Percentiles rank a stretch among this genome's conserved stretches.
Evolutionary conservation across 2,329 filamentous ascomycete genomes (phyloP).

Genomic region (Aspergillus candidus): DNA sequence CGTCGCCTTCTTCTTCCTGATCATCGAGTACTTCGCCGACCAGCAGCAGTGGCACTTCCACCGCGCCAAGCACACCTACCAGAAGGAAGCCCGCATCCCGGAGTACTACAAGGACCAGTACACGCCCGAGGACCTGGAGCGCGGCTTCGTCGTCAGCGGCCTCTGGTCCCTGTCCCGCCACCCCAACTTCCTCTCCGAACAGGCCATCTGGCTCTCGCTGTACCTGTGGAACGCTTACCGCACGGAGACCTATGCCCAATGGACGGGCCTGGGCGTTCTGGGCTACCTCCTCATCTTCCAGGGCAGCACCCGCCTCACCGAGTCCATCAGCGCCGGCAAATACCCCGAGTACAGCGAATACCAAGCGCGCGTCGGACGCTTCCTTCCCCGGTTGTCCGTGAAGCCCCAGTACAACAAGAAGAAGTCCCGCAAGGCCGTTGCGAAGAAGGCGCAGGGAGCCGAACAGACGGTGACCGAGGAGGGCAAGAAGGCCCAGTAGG

Average conservation of each 20-base stretch:
- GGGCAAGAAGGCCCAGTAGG: conserved; percentile 18
- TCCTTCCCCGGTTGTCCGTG: conserved; percentile 56
- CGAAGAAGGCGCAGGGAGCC: conserved; percentile 8
- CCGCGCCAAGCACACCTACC: conserved; percentile 69
- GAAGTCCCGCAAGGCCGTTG: conserved; percentile 9
- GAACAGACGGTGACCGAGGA: conserved; percentile 12
- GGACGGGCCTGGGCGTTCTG: conserved; percentile 65
- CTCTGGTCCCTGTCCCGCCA: conserved; percentile 86
- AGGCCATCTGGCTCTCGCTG: conserved; percentile 78
- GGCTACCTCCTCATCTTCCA: conserved; percentile 77
- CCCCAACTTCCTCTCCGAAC: conserved; percentile 91
- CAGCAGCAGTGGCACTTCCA: conserved; percentile 93
- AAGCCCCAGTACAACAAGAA: conserved; percentile 28
- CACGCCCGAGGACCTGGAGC: conserved; percentile 70
- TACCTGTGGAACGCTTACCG: conserved; percentile 84
- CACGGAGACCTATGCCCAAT: conserved; percentile 66
- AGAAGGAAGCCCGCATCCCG: conserved; percentile 64
- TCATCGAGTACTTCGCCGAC: conserved; percentile 76
- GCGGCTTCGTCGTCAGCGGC: conserved; percentile 79
- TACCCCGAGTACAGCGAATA: conserved; percentile 86
- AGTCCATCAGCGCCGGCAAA: conserved; percentile 70
- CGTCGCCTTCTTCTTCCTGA: conserved; percentile 50
- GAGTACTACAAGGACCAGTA: conserved; percentile 46
- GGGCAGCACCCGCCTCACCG: conserved; percentile 80
- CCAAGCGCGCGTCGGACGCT: conserved; percentile 73